These are phyloP conservation scores for Calonectria henricotiae DNA, from an alignment of 2,329 filamentous ascomycete species.

Conservation along the genomic window DNA sequence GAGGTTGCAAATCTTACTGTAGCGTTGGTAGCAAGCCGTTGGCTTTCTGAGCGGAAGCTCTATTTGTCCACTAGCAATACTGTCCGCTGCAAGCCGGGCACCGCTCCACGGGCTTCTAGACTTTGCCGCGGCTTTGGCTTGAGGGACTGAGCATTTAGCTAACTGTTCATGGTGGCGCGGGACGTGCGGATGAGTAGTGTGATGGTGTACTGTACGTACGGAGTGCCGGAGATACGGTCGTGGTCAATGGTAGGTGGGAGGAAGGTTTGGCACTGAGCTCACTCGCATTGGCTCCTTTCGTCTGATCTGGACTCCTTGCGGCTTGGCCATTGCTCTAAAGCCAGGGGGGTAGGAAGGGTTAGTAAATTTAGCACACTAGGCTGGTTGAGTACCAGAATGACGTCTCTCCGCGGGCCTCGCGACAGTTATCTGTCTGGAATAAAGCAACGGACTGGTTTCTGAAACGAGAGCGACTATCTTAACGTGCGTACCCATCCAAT, in stretches of 20 bases:
- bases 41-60: neutral
- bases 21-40: neutral
- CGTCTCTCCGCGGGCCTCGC: slow-evolving; percentile 4
- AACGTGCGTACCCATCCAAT: slow-evolving; percentile 26
- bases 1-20: neutral
- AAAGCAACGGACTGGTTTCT: slow-evolving; percentile 30
- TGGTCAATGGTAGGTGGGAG: neutral
- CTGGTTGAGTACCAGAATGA: slow-evolving; percentile 18
- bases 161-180: slow-evolving; percentile 17
- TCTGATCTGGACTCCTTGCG: neutral
- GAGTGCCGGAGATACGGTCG: neutral
- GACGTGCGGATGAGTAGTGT: slow-evolving; percentile 1
- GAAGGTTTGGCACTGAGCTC: neutral
- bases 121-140: slow-evolving; percentile 17
- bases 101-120: slow-evolving; percentile 9
- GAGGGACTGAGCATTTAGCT: neutral
- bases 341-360: neutral
- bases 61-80: slow-evolving; percentile 10
- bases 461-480: slow-evolving; percentile 29
- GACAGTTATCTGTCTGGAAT: slow-evolving; percentile 31
- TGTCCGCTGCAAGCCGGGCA: slow-evolving; percentile 23
- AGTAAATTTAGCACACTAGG: slow-evolving; percentile 15
- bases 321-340: neutral
- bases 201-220: slow-evolving; percentile 23
- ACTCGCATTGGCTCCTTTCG: slow-evolving; percentile 3